Evolutionary conservation across 352 stramenopile genomes (phyloP).

Genomic region (Globisporangium perplexum): DNA sequence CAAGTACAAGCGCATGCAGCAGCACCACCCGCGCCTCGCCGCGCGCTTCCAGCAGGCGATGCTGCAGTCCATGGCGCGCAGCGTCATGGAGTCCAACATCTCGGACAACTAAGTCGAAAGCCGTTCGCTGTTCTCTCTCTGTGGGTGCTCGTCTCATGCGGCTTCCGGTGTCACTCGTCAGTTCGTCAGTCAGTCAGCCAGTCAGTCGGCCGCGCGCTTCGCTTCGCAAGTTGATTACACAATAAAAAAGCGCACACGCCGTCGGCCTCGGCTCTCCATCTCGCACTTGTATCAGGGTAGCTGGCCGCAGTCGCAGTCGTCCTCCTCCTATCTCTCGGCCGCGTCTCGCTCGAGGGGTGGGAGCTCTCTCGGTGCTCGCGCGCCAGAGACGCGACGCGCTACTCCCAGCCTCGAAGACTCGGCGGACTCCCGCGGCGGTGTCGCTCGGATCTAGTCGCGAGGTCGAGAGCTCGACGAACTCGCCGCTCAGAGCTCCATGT

Average conservation of each 20-base stretch:
- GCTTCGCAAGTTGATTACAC: slow-evolving; percentile 21
- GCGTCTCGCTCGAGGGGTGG: not conserved
- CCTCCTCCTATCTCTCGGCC: slow-evolving; percentile 2
- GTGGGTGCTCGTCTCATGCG: not conserved
- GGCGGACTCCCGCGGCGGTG: no score
- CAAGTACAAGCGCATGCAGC: slow-evolving; percentile 68
- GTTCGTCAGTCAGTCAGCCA: no score
- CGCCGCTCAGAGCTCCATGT: slow-evolving; percentile 61
- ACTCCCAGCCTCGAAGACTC: not conserved
- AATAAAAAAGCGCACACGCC: slow-evolving; percentile 22
- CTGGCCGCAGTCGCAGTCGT: slow-evolving; percentile 3
- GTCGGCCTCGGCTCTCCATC: slow-evolving; percentile 13
- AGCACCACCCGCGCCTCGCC: slow-evolving; percentile 54
- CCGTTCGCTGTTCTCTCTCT: not conserved
- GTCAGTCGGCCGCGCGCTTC: not conserved
- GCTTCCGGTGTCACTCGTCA: no score
- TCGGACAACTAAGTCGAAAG: slow-evolving; percentile 50
- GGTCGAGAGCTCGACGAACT: not conserved
- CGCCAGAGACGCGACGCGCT: no score
- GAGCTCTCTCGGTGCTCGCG: not conserved
- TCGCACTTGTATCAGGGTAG: slow-evolving; percentile 23
- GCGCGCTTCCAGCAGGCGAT: slow-evolving; percentile 81
- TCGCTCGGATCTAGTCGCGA: not conserved
- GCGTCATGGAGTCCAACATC: slow-evolving; percentile 82
- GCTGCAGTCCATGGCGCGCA: slow-evolving; percentile 80